Evolutionary conservation across 306 rosid species (phyloP).

Genomic region (Trichosanthes cucumerina): DNA sequence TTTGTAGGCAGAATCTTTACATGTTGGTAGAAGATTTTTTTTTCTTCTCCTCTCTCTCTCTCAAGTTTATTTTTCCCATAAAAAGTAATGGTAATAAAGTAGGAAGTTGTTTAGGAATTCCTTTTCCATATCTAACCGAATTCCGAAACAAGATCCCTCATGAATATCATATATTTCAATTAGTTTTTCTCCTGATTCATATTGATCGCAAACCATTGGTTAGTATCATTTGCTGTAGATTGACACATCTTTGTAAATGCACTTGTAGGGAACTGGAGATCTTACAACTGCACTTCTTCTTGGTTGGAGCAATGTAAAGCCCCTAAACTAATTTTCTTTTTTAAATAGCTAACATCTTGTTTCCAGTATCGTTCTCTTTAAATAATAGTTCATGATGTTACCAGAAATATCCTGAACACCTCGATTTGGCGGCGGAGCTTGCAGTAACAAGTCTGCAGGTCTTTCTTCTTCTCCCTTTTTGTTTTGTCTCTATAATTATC

Average conservation of each 20-base stretch:
- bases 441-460: constrained; percentile 89
- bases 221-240: neutral
- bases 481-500: neutral
- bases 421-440: constrained; percentile 71
- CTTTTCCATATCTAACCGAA: neutral
- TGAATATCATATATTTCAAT: neutral
- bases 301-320: constrained; percentile 88
- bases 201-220: neutral
- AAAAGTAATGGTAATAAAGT: neutral
- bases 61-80: neutral
- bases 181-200: neutral
- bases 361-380: neutral
- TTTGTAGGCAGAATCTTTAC: neutral
- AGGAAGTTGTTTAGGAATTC: neutral
- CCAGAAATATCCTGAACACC: constrained; percentile 66
- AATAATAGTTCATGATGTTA: constrained; percentile 10
- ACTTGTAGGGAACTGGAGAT: constrained; percentile 82
- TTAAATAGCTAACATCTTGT: constrained; percentile 9
- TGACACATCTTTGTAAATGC: constrained; percentile 8
- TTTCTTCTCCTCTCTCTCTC: neutral
- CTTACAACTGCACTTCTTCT: constrained; percentile 81
- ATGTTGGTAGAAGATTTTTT: neutral
- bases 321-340: constrained; percentile 14
- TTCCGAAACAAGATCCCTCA: neutral
- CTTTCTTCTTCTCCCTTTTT: neutral